Conservation (phyloP, 2,329 filamentous ascomycete species). For the Didymella arachidicola region DNA sequence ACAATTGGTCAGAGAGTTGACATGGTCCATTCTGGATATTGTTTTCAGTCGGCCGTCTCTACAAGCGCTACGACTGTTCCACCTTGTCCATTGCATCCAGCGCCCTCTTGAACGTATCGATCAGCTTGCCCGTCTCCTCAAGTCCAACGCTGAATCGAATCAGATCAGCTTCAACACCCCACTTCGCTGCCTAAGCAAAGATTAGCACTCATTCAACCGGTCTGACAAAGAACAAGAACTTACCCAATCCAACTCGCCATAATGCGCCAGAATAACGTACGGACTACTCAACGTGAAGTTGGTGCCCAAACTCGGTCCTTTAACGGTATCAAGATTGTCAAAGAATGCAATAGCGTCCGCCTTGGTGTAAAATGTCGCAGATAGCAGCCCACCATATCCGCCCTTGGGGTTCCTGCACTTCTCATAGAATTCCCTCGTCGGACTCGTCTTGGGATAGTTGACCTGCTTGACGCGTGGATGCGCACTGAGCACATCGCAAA, state of each 20-base stretch:
- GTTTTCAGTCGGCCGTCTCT: not conserved
- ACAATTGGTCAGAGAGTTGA: not conserved
- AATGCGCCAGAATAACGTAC: slow-evolving; percentile 92
- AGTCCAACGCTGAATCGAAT: slow-evolving; percentile 89
- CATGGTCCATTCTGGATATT: not conserved
- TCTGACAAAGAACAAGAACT: slow-evolving; percentile 30
- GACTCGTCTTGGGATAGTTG: slow-evolving; percentile 84
- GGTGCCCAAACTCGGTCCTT: slow-evolving; percentile 92
- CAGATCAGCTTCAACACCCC: slow-evolving; percentile 81
- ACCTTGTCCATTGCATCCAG: slow-evolving; percentile 62
- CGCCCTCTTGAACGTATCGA: slow-evolving; percentile 71
- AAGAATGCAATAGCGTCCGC: slow-evolving; percentile 81
- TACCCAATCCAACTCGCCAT: slow-evolving; percentile 88
- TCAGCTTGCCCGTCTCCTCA: slow-evolving; percentile 76
- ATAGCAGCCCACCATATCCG: slow-evolving; percentile 90
- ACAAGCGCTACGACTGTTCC: not conserved
- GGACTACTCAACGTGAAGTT: slow-evolving; percentile 95
- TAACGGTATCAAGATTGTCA: slow-evolving; percentile 84
- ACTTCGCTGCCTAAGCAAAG: slow-evolving; percentile 67
- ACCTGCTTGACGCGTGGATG: slow-evolving; percentile 75
- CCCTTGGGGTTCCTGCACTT: slow-evolving; percentile 74
- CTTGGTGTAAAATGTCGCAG: slow-evolving; percentile 76
- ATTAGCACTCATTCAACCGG: slow-evolving; percentile 17
- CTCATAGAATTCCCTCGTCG: slow-evolving; percentile 78
- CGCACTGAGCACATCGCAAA: slow-evolving; percentile 73